phyloP scores from a whole-genome alignment of 257 asterid species.

The Leonotis leonurus region DNA sequence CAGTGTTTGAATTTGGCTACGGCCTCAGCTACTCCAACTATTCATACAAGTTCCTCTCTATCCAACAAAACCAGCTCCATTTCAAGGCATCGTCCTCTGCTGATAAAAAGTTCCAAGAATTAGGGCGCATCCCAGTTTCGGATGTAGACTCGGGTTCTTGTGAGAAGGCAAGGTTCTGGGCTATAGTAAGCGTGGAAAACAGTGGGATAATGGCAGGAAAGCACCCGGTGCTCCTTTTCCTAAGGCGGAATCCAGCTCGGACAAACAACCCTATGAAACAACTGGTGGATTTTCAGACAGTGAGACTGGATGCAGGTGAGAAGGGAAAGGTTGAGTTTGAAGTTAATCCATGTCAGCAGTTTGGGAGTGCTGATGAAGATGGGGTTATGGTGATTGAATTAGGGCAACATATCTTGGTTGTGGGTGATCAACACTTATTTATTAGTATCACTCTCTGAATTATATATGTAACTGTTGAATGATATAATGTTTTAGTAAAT shows the following conservation, averaged over 20 bases:
- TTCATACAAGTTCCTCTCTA: constrained; percentile 35
- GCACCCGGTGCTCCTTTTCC: constrained; percentile 53
- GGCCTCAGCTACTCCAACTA: constrained; percentile 69
- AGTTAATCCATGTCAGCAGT: constrained; percentile 46
- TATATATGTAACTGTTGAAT: too few species aligned
- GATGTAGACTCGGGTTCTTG: constrained; percentile 12
- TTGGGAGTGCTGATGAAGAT: constrained; percentile 38
- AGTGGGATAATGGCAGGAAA: constrained; percentile 44
- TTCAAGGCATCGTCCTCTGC: constrained; percentile 7
- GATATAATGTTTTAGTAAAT: not conserved
- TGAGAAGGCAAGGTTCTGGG: constrained; percentile 15
- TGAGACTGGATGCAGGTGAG: constrained; percentile 31
- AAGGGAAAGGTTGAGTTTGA: constrained; percentile 30
- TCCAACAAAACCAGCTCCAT: constrained; percentile 24
- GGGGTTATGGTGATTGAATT: constrained; percentile 48
- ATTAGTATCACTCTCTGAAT: constrained; percentile 20
- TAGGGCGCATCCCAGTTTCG: not conserved
- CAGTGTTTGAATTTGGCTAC: constrained; percentile 53
- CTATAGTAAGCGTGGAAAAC: constrained; percentile 29
- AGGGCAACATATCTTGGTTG: constrained; percentile 37
- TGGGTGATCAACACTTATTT: constrained; percentile 40
- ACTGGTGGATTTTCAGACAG: constrained; percentile 46
- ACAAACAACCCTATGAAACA: constrained; percentile 35
- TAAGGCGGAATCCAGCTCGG: constrained; percentile 10
- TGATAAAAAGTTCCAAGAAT: not conserved